Conservation (phyloP, 352 stramenopile species). For the Pythium utonaiense region DNA sequence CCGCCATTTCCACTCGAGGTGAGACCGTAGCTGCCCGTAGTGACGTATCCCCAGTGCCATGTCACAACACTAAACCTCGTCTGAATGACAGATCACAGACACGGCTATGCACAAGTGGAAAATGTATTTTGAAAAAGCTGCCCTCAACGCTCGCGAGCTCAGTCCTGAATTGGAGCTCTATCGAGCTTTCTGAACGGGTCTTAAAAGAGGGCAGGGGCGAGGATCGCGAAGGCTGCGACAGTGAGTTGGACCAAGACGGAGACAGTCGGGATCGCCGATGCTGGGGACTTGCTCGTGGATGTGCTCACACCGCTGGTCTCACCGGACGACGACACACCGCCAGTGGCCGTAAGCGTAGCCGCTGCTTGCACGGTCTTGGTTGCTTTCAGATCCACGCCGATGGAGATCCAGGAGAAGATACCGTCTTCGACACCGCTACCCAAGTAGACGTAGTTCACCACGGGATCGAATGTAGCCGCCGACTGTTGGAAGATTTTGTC, state of each 20-base stretch:
- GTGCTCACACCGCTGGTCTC: neutral
- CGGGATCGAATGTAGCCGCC: constrained; percentile 25
- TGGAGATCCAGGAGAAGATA: constrained; percentile 32
- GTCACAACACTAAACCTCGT: neutral
- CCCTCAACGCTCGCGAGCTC: too few relatives aligned
- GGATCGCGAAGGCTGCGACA: neutral
- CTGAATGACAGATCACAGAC: neutral
- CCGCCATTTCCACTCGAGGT: neutral
- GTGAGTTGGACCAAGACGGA: neutral
- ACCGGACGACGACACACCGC: neutral
- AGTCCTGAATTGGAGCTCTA: too few relatives aligned
- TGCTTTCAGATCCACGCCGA: constrained; percentile 26
- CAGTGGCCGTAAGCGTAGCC: constrained; percentile 14
- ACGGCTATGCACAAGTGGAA: too few relatives aligned
- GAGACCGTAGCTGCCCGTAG: neutral
- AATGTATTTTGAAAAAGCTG: too few relatives aligned
- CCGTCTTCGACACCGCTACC: constrained; percentile 23
- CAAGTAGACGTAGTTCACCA: constrained; percentile 34
- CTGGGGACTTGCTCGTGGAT: neutral
- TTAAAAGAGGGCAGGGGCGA: neutral
- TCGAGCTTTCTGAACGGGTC: too few relatives aligned
- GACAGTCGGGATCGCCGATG: neutral
- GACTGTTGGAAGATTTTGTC: constrained; percentile 25
- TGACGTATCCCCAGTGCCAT: neutral
- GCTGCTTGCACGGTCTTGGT: constrained; percentile 23